Conservation (phyloP, 345 rosid genomes). For the Syzygium grande region DNA sequence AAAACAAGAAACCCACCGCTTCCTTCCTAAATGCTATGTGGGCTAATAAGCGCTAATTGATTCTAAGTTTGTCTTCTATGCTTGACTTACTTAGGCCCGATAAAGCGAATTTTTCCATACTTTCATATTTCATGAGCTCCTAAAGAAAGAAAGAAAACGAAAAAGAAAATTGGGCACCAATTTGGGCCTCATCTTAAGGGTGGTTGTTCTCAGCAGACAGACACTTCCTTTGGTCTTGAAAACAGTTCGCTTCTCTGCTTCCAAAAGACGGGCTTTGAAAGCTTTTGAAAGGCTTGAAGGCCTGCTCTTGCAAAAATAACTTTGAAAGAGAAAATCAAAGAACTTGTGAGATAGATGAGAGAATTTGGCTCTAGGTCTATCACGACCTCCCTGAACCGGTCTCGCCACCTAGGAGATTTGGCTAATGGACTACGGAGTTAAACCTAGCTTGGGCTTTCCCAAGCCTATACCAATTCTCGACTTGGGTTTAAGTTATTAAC, state of each 20-base stretch:
- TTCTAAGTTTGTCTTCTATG: neutral
- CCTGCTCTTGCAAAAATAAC: neutral
- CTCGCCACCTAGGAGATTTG: too few relatives aligned
- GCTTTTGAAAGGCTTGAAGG: neutral
- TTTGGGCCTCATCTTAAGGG: neutral
- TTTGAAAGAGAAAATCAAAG: neutral
- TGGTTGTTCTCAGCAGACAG: neutral
- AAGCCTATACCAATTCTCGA: too few relatives aligned
- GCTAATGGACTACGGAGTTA: too few relatives aligned
- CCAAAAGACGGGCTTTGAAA: neutral
- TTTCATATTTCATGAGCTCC: neutral
- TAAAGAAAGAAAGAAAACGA: neutral
- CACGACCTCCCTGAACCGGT: too few relatives aligned
- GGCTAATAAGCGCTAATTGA: neutral
- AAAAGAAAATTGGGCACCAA: neutral
- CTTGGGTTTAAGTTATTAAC: too few relatives aligned
- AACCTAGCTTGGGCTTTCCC: too few relatives aligned
- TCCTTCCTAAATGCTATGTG: neutral
- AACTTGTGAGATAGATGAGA: neutral
- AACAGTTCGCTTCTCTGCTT: neutral
- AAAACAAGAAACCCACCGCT: neutral
- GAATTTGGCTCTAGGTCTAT: neutral
- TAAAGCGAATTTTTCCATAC: neutral
- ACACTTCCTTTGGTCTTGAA: neutral
- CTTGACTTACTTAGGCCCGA: neutral